These are phyloP conservation scores for Passiflora organensis DNA, from an alignment of 345 rosid species.

Conservation along the genomic window DNA sequence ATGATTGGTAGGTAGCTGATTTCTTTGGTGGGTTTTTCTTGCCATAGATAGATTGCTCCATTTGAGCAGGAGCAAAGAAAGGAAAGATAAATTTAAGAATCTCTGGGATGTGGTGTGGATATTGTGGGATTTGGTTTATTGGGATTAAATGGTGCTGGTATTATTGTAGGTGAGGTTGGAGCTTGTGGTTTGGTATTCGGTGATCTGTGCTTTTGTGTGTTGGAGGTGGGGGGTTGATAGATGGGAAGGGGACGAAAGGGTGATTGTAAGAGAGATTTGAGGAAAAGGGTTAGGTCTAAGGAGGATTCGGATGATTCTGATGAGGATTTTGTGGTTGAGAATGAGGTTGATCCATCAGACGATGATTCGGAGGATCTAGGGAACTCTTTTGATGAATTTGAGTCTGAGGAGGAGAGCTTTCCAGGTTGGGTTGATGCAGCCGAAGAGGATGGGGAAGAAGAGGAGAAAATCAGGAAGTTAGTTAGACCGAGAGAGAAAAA, in stretches of 20 bases:
- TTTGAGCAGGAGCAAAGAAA: conserved; percentile 32
- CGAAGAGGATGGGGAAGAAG: conserved; percentile 39
- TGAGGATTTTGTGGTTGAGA: conserved; percentile 89
- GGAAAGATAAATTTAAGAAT: conserved; percentile 19
- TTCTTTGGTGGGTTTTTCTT: conserved; percentile 25
- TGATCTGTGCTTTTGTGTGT: conserved; percentile 10
- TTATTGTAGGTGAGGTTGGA: conserved; percentile 17
- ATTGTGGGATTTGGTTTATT: conserved; percentile 11
- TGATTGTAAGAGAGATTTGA: conserved; percentile 41
- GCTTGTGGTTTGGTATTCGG: conserved; percentile 25
- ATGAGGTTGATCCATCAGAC: conserved; percentile 61
- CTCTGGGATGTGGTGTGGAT: conserved; percentile 3
- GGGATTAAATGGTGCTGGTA: not conserved
- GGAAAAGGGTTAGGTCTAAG: conserved; percentile 43
- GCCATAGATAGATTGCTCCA: conserved; percentile 5
- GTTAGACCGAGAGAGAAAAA: conserved; percentile 35
- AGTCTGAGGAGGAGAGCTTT: conserved; percentile 53
- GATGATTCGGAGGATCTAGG: conserved; percentile 55
- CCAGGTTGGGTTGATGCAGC: conserved; percentile 30
- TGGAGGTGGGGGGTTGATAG: conserved; percentile 25
- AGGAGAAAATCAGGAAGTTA: conserved; percentile 30
- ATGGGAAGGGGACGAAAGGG: conserved; percentile 82
- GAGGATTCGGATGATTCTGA: conserved; percentile 88
- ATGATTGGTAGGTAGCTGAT: conserved; percentile 12
- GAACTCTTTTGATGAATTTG: conserved; percentile 44